These are phyloP conservation scores for Epicoccum sorghinum DNA, from an alignment of 2,329 filamentous ascomycete genomes.

Conservation along the genomic window DNA sequence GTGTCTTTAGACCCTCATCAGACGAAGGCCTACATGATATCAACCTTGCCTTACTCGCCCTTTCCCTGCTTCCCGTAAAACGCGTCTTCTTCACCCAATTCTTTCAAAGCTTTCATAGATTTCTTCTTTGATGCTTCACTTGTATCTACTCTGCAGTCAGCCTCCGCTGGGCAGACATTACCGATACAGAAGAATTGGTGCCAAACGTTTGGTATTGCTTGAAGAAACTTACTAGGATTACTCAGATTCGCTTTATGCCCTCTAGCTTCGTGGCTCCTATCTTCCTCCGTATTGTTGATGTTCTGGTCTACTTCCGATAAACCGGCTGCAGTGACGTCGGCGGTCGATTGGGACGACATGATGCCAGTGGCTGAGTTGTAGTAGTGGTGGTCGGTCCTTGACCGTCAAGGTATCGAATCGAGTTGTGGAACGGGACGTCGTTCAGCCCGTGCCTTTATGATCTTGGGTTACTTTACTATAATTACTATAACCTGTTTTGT, in stretches of 20 bases:
- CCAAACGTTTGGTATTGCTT: not conserved
- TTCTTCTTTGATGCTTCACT: slow-evolving; percentile 15
- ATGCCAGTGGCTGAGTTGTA: slow-evolving; percentile 3
- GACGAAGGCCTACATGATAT: not conserved
- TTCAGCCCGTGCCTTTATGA: not conserved
- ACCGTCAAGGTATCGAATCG: not conserved
- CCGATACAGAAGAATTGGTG: not conserved
- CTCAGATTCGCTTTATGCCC: slow-evolving; percentile 58
- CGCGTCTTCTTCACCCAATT: slow-evolving; percentile 1
- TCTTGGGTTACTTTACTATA: not conserved
- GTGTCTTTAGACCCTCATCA: too few relatives aligned
- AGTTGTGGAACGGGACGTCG: not conserved
- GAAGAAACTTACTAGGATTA: slow-evolving; percentile 51
- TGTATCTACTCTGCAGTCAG: slow-evolving; percentile 14
- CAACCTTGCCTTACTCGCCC: not conserved
- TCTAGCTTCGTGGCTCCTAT: slow-evolving; percentile 23
- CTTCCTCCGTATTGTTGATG: slow-evolving; percentile 32
- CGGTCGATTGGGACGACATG: slow-evolving; percentile 20
- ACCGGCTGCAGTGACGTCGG: slow-evolving; percentile 26
- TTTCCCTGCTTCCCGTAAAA: slow-evolving; percentile 6
- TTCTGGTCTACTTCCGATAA: slow-evolving; percentile 28
- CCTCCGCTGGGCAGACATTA: too few relatives aligned
- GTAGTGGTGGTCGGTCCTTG: slow-evolving; percentile 4
- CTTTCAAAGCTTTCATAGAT: not conserved
- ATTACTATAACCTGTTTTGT: slow-evolving; percentile 4